Base-by-base conservation (phyloP, 2,329 filamentous ascomycete genomes). In the Cercospora berteroae region DNA sequence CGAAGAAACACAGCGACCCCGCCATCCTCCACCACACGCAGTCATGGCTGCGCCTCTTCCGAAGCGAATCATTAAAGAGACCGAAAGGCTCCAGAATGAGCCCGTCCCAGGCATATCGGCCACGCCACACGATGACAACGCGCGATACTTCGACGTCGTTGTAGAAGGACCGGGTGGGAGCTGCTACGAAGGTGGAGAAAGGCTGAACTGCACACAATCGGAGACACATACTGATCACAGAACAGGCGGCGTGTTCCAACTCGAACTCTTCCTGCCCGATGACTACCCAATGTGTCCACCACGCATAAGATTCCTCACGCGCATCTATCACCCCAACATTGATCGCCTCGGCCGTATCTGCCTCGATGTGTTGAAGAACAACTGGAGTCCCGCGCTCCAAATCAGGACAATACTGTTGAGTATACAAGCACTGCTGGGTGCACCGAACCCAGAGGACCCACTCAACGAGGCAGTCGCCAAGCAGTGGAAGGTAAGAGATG, bases 201-300 rank as follows among this genome's bases (percentile, higher is more conserved):
- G 20, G 25, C 52, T 57, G 25, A 4, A 52, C 27, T 25, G 60
- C 29, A 52, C 12, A 36, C 31, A 13, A 12, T 31, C 12, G 12
- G 29, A 13, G 9, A 5, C 9, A 33, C 39, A 36, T 55, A 60
- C 42, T 66, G 57, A 67, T 36, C 18, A 12, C 8, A 18, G 8
- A 9, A 18, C 76, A 88, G 88, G 87, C 70, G 95, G 96, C 59
- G 87, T 97, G 71, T 99, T 99, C 85, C 94, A 96, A 81, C 90
- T 98, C 69, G 95, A 99, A 81, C 88, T 99, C 20, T 99, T 99
- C 80, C 87, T 99, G 25, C 96, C 96, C 55, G 95, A 99, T 77
- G 95, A 99, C 83, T 99, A 99, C 80, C 95, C 95, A 50, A 99
- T 99, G 95, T 97, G 93, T 36, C 94, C 95, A 63, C 95, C 95